Evolutionary conservation across 2,329 filamentous ascomycete genomes (phyloP).

Genomic region (Ascosphaera apis): DNA sequence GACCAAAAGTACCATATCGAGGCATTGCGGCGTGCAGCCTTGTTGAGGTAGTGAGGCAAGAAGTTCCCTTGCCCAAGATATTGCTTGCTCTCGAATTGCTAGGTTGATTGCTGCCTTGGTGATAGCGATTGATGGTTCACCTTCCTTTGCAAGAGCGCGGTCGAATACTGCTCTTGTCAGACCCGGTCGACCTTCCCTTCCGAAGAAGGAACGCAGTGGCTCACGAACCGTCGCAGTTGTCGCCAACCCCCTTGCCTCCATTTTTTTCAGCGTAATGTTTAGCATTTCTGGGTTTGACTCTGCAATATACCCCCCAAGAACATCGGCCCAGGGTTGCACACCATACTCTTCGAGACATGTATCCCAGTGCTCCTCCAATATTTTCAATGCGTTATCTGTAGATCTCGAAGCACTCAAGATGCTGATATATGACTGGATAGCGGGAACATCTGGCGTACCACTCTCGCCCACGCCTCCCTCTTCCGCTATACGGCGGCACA

Average conservation of each 20-base stretch:
- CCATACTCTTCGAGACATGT: slow-evolving; percentile 9
- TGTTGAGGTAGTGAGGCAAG: slow-evolving; percentile 28
- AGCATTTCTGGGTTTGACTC: slow-evolving; percentile 23
- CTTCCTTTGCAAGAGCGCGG: slow-evolving; percentile 24
- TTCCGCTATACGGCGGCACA: slow-evolving; percentile 6
- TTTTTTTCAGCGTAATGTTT: slow-evolving; percentile 7
- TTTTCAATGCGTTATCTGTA: slow-evolving; percentile 28
- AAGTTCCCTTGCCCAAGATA: slow-evolving; percentile 38
- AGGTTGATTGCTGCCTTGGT: slow-evolving; percentile 36
- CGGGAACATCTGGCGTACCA: slow-evolving; percentile 9
- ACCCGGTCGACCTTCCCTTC: slow-evolving; percentile 31
- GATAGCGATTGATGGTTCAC: slow-evolving; percentile 22
- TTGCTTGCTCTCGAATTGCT: slow-evolving; percentile 34
- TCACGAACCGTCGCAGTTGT: slow-evolving; percentile 20
- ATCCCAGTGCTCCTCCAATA: slow-evolving; percentile 21
- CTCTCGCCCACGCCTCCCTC: background rate
- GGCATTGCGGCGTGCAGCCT: slow-evolving; percentile 31
- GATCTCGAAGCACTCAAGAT: slow-evolving; percentile 32
- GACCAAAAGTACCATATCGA: slow-evolving; percentile 56
- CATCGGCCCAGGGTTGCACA: slow-evolving; percentile 23
- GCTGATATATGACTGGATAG: slow-evolving; percentile 24
- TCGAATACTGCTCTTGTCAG: slow-evolving; percentile 46
- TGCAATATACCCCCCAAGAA: slow-evolving; percentile 29
- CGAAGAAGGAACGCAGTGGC: slow-evolving; percentile 39
- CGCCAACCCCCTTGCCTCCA: slow-evolving; percentile 8